Evolutionary conservation across 306 rosid species (phyloP), one percentile per base, ranked within the genome.

Genomic region (Betula pendula): DNA sequence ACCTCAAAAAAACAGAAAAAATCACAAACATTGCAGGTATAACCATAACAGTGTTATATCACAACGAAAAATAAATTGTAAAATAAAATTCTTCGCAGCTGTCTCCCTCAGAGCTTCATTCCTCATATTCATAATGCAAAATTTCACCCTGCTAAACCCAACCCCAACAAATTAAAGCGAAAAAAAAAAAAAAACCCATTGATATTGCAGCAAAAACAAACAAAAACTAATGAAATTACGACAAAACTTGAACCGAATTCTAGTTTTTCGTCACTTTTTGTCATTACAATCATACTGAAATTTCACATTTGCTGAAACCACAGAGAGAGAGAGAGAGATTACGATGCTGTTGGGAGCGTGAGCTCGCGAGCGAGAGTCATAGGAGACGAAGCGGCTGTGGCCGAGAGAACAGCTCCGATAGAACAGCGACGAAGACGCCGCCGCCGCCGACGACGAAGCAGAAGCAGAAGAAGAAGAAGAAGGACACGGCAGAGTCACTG

Each of bases 401-500:
- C 77, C 17, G 70, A 65, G 35, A 40, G 47, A 84, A 75, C 79
- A 73, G 55, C 63, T 31, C 35, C 71, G 75, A 47, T 77, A 55
- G 77, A 78, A 77, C 45, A 85, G 71, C 56, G 90, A 85, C 20
- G 86, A 79, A 20, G 42, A 38, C 42, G 82, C 77, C 27, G 89
- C 47, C 33, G 73, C 20, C 16, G 84, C 76, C 12, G 91, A 78
- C 29, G 87, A 44, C 14, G 79, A 79, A 8, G 75, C 3, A 80
- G 59, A 14, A 2, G 86, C 43, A 0, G 83, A 75, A 15, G 90
- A 77, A 0, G 93, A 68, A 0, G 88, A 67, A 0, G 83, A 43
- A 47, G 77, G 60, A 74, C 83, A 65, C 8, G 90, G 86, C 70
- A 88, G 80, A 68, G 87, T 25, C 77, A 90, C 83, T 1, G 91